These are phyloP conservation scores for Boeremia lycopersici DNA, from an alignment of 2,329 filamentous ascomycete genomes.

Conservation along the genomic window DNA sequence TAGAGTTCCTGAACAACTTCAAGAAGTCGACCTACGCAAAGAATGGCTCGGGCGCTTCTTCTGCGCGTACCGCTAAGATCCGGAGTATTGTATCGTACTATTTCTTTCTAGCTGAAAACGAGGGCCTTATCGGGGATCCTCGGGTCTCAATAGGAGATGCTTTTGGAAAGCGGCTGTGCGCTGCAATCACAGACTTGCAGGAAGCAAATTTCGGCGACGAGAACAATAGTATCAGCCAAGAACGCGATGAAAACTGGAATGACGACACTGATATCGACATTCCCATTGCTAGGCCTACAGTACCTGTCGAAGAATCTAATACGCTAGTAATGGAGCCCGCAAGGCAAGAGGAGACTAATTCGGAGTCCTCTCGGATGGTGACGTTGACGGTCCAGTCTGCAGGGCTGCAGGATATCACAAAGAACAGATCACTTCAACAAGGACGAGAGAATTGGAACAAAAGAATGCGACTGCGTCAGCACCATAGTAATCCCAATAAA, in stretches of 20 bases:
- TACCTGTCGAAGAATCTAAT: too few species aligned
- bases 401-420: too few species aligned
- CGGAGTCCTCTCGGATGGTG: neutral
- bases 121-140: slow-evolving; percentile 10
- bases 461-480: neutral
- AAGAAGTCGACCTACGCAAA: neutral
- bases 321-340: neutral
- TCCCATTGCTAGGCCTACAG: neutral
- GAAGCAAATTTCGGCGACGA: neutral
- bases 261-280: neutral
- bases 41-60: neutral
- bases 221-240: neutral
- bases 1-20: slow-evolving; percentile 6
- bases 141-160: neutral
- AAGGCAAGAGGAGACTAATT: neutral
- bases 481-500: too few species aligned
- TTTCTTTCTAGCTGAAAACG: slow-evolving; percentile 20
- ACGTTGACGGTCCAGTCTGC: too few species aligned
- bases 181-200: slow-evolving; percentile 6
- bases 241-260: neutral
- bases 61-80: slow-evolving; percentile 9
- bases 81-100: slow-evolving; percentile 17
- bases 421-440: too few species aligned
- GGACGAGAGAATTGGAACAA: too few species aligned
- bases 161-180: slow-evolving; percentile 1